Conservation (phyloP, 1,139 yeast species). For the Eremothecium sinecaudum region DNA sequence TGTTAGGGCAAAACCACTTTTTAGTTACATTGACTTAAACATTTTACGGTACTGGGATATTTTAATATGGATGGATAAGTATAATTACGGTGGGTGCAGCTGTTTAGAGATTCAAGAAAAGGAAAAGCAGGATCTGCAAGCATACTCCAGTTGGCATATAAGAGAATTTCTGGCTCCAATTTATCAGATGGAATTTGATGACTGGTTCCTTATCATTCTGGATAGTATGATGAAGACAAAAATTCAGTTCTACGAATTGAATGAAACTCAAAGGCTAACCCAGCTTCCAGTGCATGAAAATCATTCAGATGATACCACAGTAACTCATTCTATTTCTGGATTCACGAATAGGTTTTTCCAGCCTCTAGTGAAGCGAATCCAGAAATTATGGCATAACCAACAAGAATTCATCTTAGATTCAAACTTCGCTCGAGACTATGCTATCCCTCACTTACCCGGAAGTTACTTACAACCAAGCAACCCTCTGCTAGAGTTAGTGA, state of each 20-base stretch:
- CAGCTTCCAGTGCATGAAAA: conserved; percentile 52
- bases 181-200: conserved; percentile 74
- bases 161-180: conserved; percentile 64
- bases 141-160: conserved; percentile 74
- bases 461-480: conserved; percentile 47
- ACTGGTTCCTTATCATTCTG: conserved; percentile 72
- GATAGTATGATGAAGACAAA: conserved; percentile 60
- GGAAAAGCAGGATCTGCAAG: conserved; percentile 49
- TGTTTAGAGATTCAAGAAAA: conserved; percentile 51
- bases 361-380: conserved; percentile 58
- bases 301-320: conserved; percentile 30
- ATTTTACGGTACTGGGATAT: conserved; percentile 84
- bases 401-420: conserved; percentile 65
- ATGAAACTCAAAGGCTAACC: conserved; percentile 53
- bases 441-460: conserved; percentile 67
- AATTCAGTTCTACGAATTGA: conserved; percentile 31
- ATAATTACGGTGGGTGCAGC: conserved; percentile 77
- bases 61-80: conserved; percentile 89
- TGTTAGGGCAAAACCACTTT: conserved; percentile 70
- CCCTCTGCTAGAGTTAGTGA: conserved; percentile 74
- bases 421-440: conserved; percentile 53
- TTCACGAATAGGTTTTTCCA: conserved; percentile 43
- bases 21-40: conserved; percentile 67
- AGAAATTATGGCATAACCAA: conserved; percentile 57
- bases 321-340: conserved; percentile 34